Percentiles rank a stretch among this genome's conserved stretches.
phyloP scores from a whole-genome alignment of 352 stramenopile genomes.

The Phytophthora pseudosyringae region DNA sequence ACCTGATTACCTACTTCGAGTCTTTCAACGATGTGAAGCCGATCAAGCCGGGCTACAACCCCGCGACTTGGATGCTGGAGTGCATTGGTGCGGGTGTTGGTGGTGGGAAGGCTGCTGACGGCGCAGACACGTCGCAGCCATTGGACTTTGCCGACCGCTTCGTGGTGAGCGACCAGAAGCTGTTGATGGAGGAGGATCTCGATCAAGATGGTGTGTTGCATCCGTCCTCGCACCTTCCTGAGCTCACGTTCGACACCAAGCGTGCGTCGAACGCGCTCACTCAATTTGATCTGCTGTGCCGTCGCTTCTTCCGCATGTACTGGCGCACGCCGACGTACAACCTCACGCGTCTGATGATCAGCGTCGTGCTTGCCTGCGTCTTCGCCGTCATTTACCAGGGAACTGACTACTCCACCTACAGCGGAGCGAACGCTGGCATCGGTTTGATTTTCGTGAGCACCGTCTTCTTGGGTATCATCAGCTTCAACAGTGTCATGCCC shows the following conservation, averaged over 20 bases:
- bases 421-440: slow-evolving; percentile 48
- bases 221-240: slow-evolving; percentile 27
- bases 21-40: slow-evolving; percentile 47
- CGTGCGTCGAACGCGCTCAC: slow-evolving; percentile 28
- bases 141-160: slow-evolving; percentile 30
- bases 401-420: slow-evolving; percentile 53
- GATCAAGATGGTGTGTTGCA: slow-evolving; percentile 50
- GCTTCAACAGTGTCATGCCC: slow-evolving; percentile 78
- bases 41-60: slow-evolving; percentile 66
- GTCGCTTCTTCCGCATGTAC: slow-evolving; percentile 59
- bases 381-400: slow-evolving; percentile 82
- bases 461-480: slow-evolving; percentile 81
- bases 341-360: slow-evolving; percentile 78
- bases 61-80: slow-evolving; percentile 39
- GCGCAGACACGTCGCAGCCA: slow-evolving; percentile 14
- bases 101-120: slow-evolving; percentile 35
- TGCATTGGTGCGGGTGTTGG: slow-evolving; percentile 20
- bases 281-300: slow-evolving; percentile 46
- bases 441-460: slow-evolving; percentile 84
- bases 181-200: slow-evolving; percentile 49
- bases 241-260: slow-evolving; percentile 52
- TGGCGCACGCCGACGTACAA: slow-evolving; percentile 89
- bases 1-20: slow-evolving; percentile 70
- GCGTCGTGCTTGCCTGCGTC: slow-evolving; percentile 65
- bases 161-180: slow-evolving; percentile 40